Conservation (phyloP, 352 stramenopile species). For the Stramenopiles sp. region DNA sequence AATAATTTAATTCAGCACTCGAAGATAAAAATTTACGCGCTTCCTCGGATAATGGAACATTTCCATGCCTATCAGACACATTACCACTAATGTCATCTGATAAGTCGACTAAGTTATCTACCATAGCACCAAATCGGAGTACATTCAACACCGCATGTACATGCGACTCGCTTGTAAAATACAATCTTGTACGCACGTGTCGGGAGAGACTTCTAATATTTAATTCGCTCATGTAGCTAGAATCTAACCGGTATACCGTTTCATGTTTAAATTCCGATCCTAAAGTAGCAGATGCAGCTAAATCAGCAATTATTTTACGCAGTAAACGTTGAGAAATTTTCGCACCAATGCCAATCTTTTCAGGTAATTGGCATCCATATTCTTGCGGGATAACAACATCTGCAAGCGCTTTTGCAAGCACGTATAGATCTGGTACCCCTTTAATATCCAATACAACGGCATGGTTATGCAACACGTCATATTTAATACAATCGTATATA, state of each 20-base stretch:
- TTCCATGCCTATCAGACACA: neutral
- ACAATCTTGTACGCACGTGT: constrained; percentile 88
- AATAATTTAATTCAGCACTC: constrained; percentile 85
- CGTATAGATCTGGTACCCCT: constrained; percentile 68
- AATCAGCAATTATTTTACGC: constrained; percentile 85
- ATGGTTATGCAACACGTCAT: constrained; percentile 91
- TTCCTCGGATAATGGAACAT: constrained; percentile 14
- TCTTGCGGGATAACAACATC: constrained; percentile 94
- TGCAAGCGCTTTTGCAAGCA: constrained; percentile 76
- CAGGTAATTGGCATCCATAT: constrained; percentile 61
- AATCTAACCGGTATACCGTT: constrained; percentile 58
- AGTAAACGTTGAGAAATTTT: constrained; percentile 87
- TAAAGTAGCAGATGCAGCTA: constrained; percentile 12
- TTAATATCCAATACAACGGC: constrained; percentile 41
- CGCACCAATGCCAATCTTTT: constrained; percentile 84
- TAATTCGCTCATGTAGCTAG: constrained; percentile 64
- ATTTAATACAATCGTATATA: constrained; percentile 91
- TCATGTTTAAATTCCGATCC: constrained; percentile 26
- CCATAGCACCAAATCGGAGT: constrained; percentile 40
- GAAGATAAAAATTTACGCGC: constrained; percentile 47
- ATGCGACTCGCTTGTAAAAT: constrained; percentile 98
- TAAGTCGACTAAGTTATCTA: neutral
- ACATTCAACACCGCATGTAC: constrained; percentile 96
- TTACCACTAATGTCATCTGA: neutral
- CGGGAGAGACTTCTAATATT: constrained; percentile 88